These are phyloP conservation scores for Blastocystis sp. DNA, from an alignment of 352 stramenopile genomes.

Conservation along the genomic window DNA sequence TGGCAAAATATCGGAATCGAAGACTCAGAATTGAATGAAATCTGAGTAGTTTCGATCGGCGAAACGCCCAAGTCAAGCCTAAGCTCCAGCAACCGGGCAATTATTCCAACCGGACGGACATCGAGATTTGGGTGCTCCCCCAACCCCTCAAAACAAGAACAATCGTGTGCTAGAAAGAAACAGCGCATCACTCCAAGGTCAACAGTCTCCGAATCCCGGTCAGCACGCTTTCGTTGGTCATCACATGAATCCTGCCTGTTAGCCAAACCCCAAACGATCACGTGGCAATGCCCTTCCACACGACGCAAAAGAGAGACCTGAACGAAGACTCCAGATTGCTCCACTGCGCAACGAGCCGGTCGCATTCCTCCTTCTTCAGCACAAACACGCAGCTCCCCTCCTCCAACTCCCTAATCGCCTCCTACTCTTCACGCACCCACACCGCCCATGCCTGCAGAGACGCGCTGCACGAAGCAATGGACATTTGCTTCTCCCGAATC, in stretches of 20 bases:
- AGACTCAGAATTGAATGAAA: no score
- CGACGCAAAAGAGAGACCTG: neutral
- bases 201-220: neutral
- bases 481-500: neutral
- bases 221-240: neutral
- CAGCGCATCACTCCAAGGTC: neutral
- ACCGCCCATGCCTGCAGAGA: neutral
- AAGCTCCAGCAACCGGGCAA: no score
- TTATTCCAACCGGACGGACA: no score
- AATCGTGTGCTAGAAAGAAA: constrained; percentile 7
- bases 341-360: neutral
- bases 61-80: no score
- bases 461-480: neutral
- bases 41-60: no score
- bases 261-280: neutral
- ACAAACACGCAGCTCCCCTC: constrained; percentile 6
- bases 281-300: constrained; percentile 17
- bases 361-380: neutral
- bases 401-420: neutral
- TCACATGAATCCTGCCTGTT: constrained; percentile 4
- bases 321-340: neutral
- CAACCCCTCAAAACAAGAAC: no score
- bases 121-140: no score
- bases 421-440: neutral
- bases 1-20: no score